Evolutionary conservation across 139 green algal species (phyloP).

Genomic region (Coelastrella sp.): DNA sequence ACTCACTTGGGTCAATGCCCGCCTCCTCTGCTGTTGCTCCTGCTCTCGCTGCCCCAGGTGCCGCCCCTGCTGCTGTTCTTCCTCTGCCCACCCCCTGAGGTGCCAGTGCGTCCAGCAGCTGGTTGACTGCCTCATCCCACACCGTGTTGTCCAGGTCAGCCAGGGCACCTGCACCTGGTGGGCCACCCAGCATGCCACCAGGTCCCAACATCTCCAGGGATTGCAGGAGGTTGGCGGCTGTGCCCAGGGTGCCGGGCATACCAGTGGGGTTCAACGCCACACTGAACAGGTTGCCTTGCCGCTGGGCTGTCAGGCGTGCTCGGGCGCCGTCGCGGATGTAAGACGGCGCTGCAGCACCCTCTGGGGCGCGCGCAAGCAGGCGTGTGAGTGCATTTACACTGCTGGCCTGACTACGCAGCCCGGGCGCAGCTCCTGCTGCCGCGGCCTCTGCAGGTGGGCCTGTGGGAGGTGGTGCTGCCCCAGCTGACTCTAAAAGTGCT

Average conservation of each 20-base stretch:
- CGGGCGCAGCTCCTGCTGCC: not conserved
- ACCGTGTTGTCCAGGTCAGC: slow-evolving; percentile 33
- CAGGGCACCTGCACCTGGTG: not conserved
- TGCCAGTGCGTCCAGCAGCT: slow-evolving; percentile 27
- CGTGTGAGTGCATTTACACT: slow-evolving; percentile 6
- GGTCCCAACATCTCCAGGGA: not conserved
- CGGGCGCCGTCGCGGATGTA: not conserved
- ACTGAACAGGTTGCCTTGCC: not conserved
- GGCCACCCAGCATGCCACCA: not conserved
- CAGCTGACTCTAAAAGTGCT: slow-evolving; percentile 26
- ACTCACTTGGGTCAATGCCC: slow-evolving; percentile 52
- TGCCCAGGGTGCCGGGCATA: not conserved
- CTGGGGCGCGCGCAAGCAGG: slow-evolving; percentile 17
- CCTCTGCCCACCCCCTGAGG: not conserved
- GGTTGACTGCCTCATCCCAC: slow-evolving; percentile 42
- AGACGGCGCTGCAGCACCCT: not conserved
- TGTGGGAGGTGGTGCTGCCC: not conserved
- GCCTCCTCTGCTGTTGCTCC: slow-evolving; percentile 24
- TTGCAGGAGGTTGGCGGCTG: slow-evolving; percentile 16
- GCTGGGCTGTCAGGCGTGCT: not conserved
- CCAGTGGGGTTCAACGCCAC: not conserved
- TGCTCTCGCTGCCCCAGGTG: slow-evolving; percentile 21
- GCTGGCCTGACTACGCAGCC: slow-evolving; percentile 9
- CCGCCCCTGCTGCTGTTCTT: not conserved
- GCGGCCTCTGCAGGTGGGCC: slow-evolving; percentile 15